Evolutionary conservation across 148 eudicot species (phyloP).

Genomic region (Rhododendron ferrugineum): DNA sequence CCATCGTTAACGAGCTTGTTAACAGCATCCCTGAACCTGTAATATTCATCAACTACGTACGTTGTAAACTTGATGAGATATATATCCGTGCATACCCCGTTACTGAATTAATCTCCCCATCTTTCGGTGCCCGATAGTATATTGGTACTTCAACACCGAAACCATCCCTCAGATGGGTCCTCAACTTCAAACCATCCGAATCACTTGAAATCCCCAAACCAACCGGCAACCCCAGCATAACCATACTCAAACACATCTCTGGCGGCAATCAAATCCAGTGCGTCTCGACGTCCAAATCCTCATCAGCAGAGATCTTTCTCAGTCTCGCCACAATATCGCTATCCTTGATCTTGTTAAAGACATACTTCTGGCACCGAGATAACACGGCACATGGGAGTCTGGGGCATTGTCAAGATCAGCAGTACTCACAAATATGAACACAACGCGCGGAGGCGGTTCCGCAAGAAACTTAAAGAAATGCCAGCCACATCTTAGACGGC

Average conservation of each 20-base stretch:
- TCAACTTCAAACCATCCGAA: conserved; percentile 53
- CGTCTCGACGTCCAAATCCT: conserved; percentile 82
- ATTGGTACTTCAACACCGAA: conserved; percentile 82
- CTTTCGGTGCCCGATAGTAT: conserved; percentile 53
- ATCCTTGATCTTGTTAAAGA: conserved; percentile 77
- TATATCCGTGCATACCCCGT: conserved; percentile 74
- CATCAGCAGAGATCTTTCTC: conserved; percentile 57
- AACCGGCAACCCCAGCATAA: conserved; percentile 76
- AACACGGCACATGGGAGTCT: conserved; percentile 46
- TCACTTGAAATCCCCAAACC: conserved; percentile 58
- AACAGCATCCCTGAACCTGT: conserved; percentile 71
- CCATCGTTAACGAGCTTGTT: conserved; percentile 56
- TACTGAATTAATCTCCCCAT: conserved; percentile 45
- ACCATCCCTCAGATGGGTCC: conserved; percentile 62
- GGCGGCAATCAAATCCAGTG: conserved; percentile 83
- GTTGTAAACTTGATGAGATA: conserved; percentile 90
- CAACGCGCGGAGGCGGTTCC: conserved; percentile 63
- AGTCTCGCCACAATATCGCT: conserved; percentile 63
- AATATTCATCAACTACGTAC: conserved; percentile 46
- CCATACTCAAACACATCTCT: conserved; percentile 82
- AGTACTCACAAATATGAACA: conserved; percentile 63
- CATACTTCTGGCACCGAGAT: conserved; percentile 82
- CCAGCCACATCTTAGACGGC: conserved; percentile 78
- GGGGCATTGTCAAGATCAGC: conserved; percentile 81
- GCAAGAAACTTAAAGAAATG: conserved; percentile 74